These are phyloP conservation scores for Hypomyces perniciosus DNA, from an alignment of 2,329 filamentous ascomycete species.

Conservation along the genomic window DNA sequence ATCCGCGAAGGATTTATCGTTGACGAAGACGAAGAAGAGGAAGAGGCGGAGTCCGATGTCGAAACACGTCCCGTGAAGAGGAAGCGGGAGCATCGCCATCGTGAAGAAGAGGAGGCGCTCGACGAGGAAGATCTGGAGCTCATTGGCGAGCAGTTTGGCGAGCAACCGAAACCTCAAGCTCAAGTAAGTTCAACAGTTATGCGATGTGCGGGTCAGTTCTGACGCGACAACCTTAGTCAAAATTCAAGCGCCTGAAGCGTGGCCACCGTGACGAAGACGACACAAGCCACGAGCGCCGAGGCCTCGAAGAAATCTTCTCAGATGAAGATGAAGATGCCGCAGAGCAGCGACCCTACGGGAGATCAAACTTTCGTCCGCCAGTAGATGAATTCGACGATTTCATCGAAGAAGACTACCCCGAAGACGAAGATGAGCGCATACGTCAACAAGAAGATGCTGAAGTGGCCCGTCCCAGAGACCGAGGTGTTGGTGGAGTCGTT, in stretches of 20 bases:
- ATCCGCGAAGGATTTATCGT: conserved; percentile 94
- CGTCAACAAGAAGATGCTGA: conserved; percentile 79
- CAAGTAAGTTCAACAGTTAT: conserved; percentile 52
- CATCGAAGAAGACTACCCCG: conserved; percentile 92
- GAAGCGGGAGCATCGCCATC: conserved; percentile 70
- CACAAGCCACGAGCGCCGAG: conserved; percentile 57
- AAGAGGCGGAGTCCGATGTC: conserved; percentile 52
- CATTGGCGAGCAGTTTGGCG: conserved; percentile 76
- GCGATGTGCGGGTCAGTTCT: conserved; percentile 12
- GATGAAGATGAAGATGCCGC: conserved; percentile 79
- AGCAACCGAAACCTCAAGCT: conserved; percentile 52
- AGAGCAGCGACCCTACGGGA: conserved; percentile 46
- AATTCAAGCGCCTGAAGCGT: conserved; percentile 94
- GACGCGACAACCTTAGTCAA: conserved; percentile 51
- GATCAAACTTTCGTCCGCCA: conserved; percentile 51
- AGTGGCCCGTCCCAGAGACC: conserved; percentile 72
- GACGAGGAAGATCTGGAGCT: conserved; percentile 96
- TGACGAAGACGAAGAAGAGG: conserved; percentile 77
- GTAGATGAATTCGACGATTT: conserved; percentile 89
- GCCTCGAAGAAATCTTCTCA: conserved; percentile 88
- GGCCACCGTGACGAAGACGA: conserved; percentile 74
- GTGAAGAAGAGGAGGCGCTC: conserved; percentile 79
- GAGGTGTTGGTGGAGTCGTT: conserved; percentile 62
- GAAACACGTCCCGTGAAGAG: conserved; percentile 55
- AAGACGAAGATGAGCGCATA: conserved; percentile 73